Evolutionary conservation across 78 protist genomes (phyloP), one percentile per base, ranked within the genome.

Genomic region (Dictyostelium purpureum): DNA sequence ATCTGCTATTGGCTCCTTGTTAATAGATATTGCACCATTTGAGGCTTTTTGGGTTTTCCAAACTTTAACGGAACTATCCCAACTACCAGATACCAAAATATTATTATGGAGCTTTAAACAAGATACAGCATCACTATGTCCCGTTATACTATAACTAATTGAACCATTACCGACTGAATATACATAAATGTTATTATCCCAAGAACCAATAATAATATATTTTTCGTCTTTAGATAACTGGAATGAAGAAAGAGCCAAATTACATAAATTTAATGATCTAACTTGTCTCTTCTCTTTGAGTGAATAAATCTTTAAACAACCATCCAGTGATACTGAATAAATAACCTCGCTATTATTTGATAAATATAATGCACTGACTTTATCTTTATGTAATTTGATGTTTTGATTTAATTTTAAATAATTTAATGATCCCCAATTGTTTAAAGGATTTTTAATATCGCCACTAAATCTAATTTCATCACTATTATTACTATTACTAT

Each of bases 1-100:
- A n/a, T 92, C 95, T n/a, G 95, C 95, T 28, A 75, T 61, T 38
- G 90, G 90, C 9, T 59, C 28, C 19, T 75, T 67, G 7, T 77
- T 75, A 69, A 77, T 51, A 10, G 67, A 63, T 3, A 70, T 57
- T 4, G 42, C 71, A 11, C 81, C 90, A 28, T 45, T 59, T 19
- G 47, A 28, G 3, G 24, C 16, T 45, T 43, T 19, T 10, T 74
- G 57, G 9, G 38, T 31, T 43, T 37, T 77, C 96, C 88, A 93
- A 26, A 96, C 94, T 52, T 94, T 96, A 31, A 96, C 81, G 14
- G 93, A 81, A 4, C 96, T 40, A 71, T 96, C 98, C 98, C 98
- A 96, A 21, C 94, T 80, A 18, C 93, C 97, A 1, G 98, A 59
- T 33, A 93, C 83, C 70, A 96, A 35, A 7, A 61, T 26, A n/a